phyloP scores from a whole-genome alignment of 176 grass and related monocot species.

The Juncus effusus region DNA sequence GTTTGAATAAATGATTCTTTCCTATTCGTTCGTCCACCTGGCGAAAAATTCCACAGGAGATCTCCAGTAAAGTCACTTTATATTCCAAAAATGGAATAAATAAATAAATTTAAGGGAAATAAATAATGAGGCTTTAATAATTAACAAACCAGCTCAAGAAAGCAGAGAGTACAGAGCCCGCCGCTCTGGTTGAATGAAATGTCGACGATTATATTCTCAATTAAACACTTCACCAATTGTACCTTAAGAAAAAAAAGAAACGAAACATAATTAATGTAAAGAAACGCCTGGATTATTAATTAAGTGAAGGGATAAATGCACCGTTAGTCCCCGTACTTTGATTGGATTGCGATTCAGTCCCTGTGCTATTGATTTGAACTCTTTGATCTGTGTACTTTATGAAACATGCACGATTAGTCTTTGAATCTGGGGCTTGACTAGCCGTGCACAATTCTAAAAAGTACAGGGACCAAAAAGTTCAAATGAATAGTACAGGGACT shows the following conservation, averaged over 20 bases:
- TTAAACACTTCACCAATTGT: slow-evolving; percentile 84
- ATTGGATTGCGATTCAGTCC: too few relatives aligned
- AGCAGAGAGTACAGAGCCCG: slow-evolving; percentile 66
- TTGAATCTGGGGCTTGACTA: neutral
- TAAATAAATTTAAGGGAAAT: slow-evolving; percentile 20
- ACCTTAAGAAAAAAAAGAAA: slow-evolving; percentile 57
- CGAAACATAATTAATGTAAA: neutral
- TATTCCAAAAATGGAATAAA: neutral
- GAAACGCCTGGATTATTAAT: slow-evolving; percentile 20
- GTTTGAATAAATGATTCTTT: slow-evolving; percentile 79
- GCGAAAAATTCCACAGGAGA: slow-evolving; percentile 20
- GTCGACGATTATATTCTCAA: slow-evolving; percentile 70
- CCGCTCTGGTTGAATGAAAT: slow-evolving; percentile 96
- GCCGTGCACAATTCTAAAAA: neutral
- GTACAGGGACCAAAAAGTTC: too few relatives aligned
- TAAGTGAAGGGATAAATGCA: neutral
- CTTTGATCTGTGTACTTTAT: too few relatives aligned
- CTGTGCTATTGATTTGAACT: too few relatives aligned
- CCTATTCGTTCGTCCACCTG: slow-evolving; percentile 71
- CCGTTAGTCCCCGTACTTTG: too few relatives aligned
- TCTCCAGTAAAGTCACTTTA: slow-evolving; percentile 6
- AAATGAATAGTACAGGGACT: too few relatives aligned
- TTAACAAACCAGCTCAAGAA: slow-evolving; percentile 72
- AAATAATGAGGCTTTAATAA: slow-evolving; percentile 24
- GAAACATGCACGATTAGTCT: slow-evolving; percentile 4